Percentiles rank a stretch among this genome's conserved stretches.
Evolutionary conservation across 192 early-diverging fungal genomes (phyloP).

Genomic region (Glomus cerebriforme): DNA sequence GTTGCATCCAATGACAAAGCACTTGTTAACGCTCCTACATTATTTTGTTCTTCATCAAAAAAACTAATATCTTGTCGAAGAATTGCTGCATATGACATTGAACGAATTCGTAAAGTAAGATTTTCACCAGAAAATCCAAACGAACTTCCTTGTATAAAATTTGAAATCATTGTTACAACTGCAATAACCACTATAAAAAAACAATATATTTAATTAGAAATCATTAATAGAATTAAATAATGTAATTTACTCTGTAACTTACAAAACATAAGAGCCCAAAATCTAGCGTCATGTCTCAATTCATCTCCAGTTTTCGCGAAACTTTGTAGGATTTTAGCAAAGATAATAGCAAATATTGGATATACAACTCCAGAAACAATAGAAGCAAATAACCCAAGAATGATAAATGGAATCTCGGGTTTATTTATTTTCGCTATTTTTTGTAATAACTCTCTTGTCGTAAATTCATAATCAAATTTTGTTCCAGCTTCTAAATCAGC

Average conservation of each 20-base stretch:
- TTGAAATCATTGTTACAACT: slow-evolving; percentile 1
- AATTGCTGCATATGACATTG: slow-evolving; percentile 62
- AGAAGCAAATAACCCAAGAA: slow-evolving; percentile 12
- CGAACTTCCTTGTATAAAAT: slow-evolving; percentile 10
- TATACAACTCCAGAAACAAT: slow-evolving; percentile 39
- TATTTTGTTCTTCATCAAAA: slow-evolving; percentile 72
- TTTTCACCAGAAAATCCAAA: slow-evolving; percentile 54
- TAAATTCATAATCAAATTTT: slow-evolving; percentile 11
- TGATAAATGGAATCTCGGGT: slow-evolving; percentile 8
- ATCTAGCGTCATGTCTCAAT: slow-evolving; percentile 38
- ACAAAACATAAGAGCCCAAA: slow-evolving; percentile 54
- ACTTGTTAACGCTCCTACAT: slow-evolving; percentile 70
- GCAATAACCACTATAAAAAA: slow-evolving; percentile 24
- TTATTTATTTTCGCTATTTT: slow-evolving; percentile 13
- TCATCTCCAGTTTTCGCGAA: slow-evolving; percentile 17
- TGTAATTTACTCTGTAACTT: not conserved
- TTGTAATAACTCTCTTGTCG: slow-evolving; percentile 16
- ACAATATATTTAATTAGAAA: not conserved
- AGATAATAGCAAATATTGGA: slow-evolving; percentile 77
- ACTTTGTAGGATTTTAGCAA: slow-evolving; percentile 45
- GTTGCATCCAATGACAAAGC: slow-evolving; percentile 71
- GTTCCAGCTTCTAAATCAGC: slow-evolving; percentile 22
- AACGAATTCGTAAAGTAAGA: slow-evolving; percentile 64
- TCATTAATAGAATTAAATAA: not conserved
- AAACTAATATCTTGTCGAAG: slow-evolving; percentile 72